Base-by-base conservation (phyloP, 495 filamentous ascomycete species). In the Tuber brumale region DNA sequence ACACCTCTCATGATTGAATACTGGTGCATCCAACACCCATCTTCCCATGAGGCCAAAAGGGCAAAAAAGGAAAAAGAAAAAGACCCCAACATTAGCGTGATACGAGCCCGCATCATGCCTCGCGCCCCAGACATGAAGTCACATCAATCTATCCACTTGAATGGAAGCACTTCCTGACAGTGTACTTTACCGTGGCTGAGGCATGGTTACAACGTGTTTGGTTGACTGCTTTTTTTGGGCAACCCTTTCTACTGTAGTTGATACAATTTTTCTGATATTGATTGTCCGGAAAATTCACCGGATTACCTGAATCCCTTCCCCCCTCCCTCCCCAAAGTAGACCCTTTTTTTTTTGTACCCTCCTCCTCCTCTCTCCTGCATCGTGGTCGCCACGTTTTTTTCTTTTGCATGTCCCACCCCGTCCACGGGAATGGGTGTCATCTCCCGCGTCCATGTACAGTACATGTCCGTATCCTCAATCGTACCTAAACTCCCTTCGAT, bases 301-400 rank as follows among this genome's bases (percentile, higher is more conserved):
- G 57, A 66, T 66, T 27, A 66, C 57, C 12, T 35, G 57, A 66
- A 66, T 66, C 27, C 27, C n/a, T 61, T 27, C 48, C 48, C 48
- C 48, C 46, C 1, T 7, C 21, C 9, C 51, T 16, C 8, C 48
- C 48, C 3, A 57, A 57, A 27, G 27, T 10, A 31, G 57, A 66
- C 57, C 27, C n/a, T 66, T 66, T 23, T 12, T 31, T 23, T 31
- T 12, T 35, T 66, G 12, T 6, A 16, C 57, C 57, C 27, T 66
- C 57, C 27, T 35, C 51, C n/a, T 61, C 57, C 57, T 66, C 57
- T 35, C 31, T 16, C 57, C 57, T 66, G 57, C 57, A 66, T 66
- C 14, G 57, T 66, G 57, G 57, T 18, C 27, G 57, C 57, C 57
- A 66, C 57, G 57, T 66, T 66, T 66, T 66, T 66, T 66, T 31